Percentiles rank a stretch among this genome's conserved stretches.
These are phyloP conservation scores for Lumnitzera racemosa DNA, from an alignment of 345 rosid genomes.

Conservation along the genomic window DNA sequence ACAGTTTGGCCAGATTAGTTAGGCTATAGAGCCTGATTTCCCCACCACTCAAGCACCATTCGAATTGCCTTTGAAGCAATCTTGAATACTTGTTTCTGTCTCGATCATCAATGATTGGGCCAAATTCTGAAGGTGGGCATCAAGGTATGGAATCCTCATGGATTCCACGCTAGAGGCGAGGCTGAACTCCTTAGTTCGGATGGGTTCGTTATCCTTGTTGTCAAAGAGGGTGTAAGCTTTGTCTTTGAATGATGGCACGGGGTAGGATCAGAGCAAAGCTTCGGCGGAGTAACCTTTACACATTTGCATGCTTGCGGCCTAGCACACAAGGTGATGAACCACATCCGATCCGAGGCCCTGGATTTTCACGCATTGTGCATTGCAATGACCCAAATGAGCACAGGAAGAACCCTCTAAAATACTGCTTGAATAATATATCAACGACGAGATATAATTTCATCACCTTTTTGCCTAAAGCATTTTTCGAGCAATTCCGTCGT, in stretches of 20 bases:
- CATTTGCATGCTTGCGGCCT: conserved; percentile 67
- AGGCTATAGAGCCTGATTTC: too few relatives aligned
- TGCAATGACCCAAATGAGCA: conserved; percentile 80
- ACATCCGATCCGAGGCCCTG: conserved; percentile 55
- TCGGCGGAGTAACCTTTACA: conserved; percentile 61
- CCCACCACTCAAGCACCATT: too few relatives aligned
- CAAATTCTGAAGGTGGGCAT: too few relatives aligned
- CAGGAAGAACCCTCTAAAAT: conserved; percentile 57
- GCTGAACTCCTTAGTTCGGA: background rate
- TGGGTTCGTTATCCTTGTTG: background rate
- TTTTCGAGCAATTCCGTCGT: conserved; percentile 88
- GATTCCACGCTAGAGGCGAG: too few relatives aligned
- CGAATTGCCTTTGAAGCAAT: too few relatives aligned
- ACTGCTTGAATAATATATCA: conserved; percentile 73
- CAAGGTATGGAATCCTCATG: too few relatives aligned
- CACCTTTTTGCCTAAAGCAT: conserved; percentile 79
- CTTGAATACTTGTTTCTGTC: too few relatives aligned
- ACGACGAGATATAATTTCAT: conserved; percentile 74
- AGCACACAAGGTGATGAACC: conserved; percentile 30
- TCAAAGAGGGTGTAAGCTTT: too few relatives aligned
- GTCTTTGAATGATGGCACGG: conserved; percentile 35
- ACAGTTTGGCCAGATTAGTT: too few relatives aligned
- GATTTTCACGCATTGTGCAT: conserved; percentile 59
- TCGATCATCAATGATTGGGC: too few relatives aligned
- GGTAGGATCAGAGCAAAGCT: conserved; percentile 71